These are phyloP conservation scores for Mycosphaerella arachidis DNA, from an alignment of 2,329 filamentous ascomycete genomes.

Conservation along the genomic window DNA sequence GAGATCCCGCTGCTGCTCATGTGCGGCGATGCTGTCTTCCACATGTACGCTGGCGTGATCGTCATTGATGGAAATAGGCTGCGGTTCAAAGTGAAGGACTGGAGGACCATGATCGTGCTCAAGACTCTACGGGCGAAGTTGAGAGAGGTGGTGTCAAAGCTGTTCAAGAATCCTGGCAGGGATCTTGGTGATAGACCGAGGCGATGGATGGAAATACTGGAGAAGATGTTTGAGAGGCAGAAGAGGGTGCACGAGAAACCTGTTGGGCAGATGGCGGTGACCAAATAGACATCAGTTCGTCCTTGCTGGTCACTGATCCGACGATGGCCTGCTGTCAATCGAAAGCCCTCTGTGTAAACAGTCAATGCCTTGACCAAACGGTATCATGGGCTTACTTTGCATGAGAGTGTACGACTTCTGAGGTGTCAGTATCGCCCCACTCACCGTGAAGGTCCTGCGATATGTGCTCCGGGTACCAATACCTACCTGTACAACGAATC, in stretches of 20 bases:
- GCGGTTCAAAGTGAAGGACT: conserved; percentile 77
- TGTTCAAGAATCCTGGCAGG: conserved; percentile 56
- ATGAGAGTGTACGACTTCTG: too few species aligned
- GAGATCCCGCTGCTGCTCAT: conserved; percentile 78
- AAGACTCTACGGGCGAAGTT: conserved; percentile 72
- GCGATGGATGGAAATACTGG: conserved; percentile 40
- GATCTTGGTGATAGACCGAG: conserved; percentile 37
- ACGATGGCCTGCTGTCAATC: too few species aligned
- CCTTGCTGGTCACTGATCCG: too few species aligned
- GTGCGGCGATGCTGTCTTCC: conserved; percentile 83
- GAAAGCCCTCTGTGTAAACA: too few species aligned
- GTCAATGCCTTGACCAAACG: too few species aligned
- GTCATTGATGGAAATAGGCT: conserved; percentile 83
- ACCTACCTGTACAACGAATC: neutral
- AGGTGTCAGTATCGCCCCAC: too few species aligned
- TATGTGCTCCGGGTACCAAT: too few species aligned
- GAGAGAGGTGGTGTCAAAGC: conserved; percentile 67
- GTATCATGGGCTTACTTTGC: too few species aligned
- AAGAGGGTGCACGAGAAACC: neutral
- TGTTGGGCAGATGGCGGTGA: neutral
- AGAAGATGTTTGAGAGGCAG: conserved; percentile 28
- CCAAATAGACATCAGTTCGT: too few species aligned
- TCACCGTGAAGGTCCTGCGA: too few species aligned
- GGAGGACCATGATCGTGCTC: conserved; percentile 86
- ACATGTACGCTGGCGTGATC: conserved; percentile 84